These are phyloP conservation scores for Cyberlindnera maritima DNA, from an alignment of 805 yeast species.

Conservation along the genomic window DNA sequence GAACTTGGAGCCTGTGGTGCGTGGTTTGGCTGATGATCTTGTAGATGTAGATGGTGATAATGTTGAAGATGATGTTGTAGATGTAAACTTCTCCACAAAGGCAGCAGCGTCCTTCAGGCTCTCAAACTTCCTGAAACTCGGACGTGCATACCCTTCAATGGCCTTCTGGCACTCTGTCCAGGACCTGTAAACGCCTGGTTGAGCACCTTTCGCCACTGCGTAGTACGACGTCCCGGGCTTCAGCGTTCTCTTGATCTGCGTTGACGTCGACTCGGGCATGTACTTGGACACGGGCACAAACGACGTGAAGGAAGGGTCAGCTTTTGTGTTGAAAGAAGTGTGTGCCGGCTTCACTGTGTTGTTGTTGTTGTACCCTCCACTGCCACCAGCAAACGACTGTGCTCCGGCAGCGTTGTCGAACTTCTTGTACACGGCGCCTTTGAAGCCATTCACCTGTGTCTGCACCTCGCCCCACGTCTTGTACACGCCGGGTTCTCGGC, in stretches of 20 bases:
- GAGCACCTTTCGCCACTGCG: slow-evolving; percentile 52
- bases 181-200: slow-evolving; percentile 50
- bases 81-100: background rate
- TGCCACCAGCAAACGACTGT: slow-evolving; percentile 29
- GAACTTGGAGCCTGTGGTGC: background rate
- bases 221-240: slow-evolving; percentile 32
- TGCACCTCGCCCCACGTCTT: slow-evolving; percentile 57
- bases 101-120: slow-evolving; percentile 21
- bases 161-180: slow-evolving; percentile 60
- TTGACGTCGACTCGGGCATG: too few relatives aligned
- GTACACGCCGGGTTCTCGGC: slow-evolving; percentile 44
- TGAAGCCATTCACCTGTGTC: slow-evolving; percentile 46
- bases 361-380: background rate
- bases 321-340: background rate
- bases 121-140: slow-evolving; percentile 40
- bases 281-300: too few relatives aligned
- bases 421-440: slow-evolving; percentile 36
- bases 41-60: background rate
- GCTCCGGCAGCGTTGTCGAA: slow-evolving; percentile 50
- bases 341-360: background rate
- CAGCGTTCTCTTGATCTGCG: background rate
- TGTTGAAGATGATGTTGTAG: too few relatives aligned
- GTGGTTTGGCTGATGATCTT: background rate
- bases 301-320: background rate
- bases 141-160: slow-evolving; percentile 43